Percentiles rank a stretch among this genome's conserved stretches.
These are phyloP conservation scores for Daphne laureola DNA, from an alignment of 441 rosid species.

Conservation along the genomic window DNA sequence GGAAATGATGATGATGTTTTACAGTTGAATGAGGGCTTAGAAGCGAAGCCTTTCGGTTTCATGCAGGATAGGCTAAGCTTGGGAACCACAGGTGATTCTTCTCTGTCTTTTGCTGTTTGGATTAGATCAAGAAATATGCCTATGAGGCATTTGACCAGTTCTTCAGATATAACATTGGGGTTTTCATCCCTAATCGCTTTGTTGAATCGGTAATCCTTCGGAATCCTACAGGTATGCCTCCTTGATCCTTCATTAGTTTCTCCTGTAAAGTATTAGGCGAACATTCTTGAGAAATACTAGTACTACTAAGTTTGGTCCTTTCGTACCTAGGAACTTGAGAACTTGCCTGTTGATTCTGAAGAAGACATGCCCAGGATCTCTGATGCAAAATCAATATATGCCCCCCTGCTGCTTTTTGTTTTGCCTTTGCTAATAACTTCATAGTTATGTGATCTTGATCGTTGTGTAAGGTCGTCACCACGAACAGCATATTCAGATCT, in stretches of 20 bases:
- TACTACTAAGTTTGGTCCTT: neutral
- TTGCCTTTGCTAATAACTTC: constrained; percentile 34
- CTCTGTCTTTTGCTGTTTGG: constrained; percentile 30
- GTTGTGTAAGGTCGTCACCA: constrained; percentile 23
- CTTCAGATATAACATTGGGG: constrained; percentile 72
- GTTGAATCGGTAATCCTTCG: constrained; percentile 21
- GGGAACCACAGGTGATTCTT: constrained; percentile 34
- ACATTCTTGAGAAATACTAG: neutral
- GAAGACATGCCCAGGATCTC: constrained; percentile 39
- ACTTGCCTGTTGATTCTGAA: constrained; percentile 40
- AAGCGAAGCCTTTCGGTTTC: constrained; percentile 29
- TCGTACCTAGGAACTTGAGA: neutral
- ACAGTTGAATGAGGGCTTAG: constrained; percentile 36
- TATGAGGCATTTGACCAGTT: constrained; percentile 59
- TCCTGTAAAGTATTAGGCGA: constrained; percentile 22
- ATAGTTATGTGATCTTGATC: constrained; percentile 41
- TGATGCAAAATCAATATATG: constrained; percentile 52
- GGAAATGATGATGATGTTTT: constrained; percentile 32
- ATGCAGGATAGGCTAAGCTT: constrained; percentile 58
- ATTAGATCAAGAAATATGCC: constrained; percentile 61
- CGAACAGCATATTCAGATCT: constrained; percentile 20
- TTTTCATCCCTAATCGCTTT: constrained; percentile 31
- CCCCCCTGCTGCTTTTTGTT: constrained; percentile 38
- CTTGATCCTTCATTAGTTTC: constrained; percentile 37
- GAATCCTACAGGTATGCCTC: constrained; percentile 30